Evolutionary conservation across 768 basidiomycete species (phyloP), one percentile per base, ranked within the genome.

Genomic region (Cystofilobasidium capitatum): DNA sequence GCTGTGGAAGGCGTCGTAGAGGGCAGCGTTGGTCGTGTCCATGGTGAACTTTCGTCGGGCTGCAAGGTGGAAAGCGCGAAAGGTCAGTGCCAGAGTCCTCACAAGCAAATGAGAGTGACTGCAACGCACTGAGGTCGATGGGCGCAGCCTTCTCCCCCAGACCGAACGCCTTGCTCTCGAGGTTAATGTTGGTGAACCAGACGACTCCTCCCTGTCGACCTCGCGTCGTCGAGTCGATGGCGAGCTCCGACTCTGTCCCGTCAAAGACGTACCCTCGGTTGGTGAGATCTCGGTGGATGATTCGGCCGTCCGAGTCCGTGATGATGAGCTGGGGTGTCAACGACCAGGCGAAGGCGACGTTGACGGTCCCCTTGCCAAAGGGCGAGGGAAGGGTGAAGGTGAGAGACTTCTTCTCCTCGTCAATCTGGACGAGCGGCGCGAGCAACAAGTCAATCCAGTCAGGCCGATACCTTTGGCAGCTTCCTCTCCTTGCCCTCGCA

Each of bases 91-190:
- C n/a, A n/a, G n/a, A n/a, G n/a, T n/a, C n/a, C n/a, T n/a, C n/a
- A n/a, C n/a, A n/a, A n/a, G n/a, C n/a, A n/a, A n/a, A n/a, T n/a
- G n/a, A n/a, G n/a, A n/a, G n/a, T n/a, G n/a, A n/a, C n/a, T n/a
- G n/a, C n/a, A n/a, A n/a, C n/a, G n/a, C n/a, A n/a, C n/a, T 39
- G 31, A 65, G 35, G 54, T 57, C 35, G 14, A 39, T 22, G 4
- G 64, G 64, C 2, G 64, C 64, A 4, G 64, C 64, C n/a, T 65
- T 65, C 55, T 65, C 64, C 17, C 64, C 64, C 26, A 65, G 35
- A 8, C 64, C 64, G 6, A 65, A 1, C 26, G 31, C 39, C 37
- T 57, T 29, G 24, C 6, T 12, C 0, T 39, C 29, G n/a, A 57
- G 64, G 22, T 51, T 42, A 20, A 65, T 65, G 22, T 31, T 31